Base-by-base conservation (phyloP, 148 eudicot genomes). In the Camellia granthamiana region DNA sequence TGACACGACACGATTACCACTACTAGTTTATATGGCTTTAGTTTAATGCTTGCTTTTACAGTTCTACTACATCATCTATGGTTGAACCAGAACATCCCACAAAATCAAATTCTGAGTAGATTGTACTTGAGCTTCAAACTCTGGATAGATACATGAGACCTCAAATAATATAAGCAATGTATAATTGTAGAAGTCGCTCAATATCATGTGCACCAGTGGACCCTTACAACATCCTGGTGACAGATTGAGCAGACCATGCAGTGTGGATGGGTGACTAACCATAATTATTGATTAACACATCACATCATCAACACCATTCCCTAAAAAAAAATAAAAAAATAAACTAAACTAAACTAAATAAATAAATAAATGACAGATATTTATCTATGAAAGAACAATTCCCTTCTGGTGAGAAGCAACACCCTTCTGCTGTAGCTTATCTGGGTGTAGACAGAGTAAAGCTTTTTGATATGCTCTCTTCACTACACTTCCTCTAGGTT, bases 341-440 rank as follows among this genome's bases (percentile, higher is more conserved):
- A 30, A 0, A 30, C 38, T 30, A n/a, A n/a, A n/a, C n/a, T n/a
- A 30, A 30, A 30, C 38, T 30, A 30, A 3, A 21, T 49, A 49
- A 49, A n/a, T n/a, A n/a, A n/a, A 7, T 49, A 4, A 56, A 7
- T 49, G 52, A 49, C 52, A 7, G 0, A 49, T 5, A 79, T 21
- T 0, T 56, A 23, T 23, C 61, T 13, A 55, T 14, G 5, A 67
- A 44, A 7, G 14, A 41, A 81, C n/a, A 43, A 64, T 54, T 14
- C 62, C 18, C n/a, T 93, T 96, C n/a, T 93, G 93, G 80, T 91
- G 85, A 60, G 86, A 10, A 83, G 92, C 88, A 69, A 97, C 95
- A 5, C 92, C 97, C 84, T 93, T 96, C 79, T 96, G 99, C 81
- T 93, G 99, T 54, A 96, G 81, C 86, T 96, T 96, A 86, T 96